phyloP scores from a whole-genome alignment of 75 land plant genomes.

The Pinus taeda region DNA sequence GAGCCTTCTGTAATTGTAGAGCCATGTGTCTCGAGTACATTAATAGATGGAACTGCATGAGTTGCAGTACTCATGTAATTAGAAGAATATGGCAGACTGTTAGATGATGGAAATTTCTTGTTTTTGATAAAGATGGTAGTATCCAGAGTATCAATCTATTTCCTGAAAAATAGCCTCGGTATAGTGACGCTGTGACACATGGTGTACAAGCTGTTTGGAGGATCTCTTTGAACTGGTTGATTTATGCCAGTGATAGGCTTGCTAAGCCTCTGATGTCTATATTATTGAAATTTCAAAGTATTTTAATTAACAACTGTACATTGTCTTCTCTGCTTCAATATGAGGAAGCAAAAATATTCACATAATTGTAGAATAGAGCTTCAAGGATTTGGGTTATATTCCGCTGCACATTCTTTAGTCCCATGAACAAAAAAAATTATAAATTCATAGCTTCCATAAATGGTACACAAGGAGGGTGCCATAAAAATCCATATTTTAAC shows the following conservation, averaged over 20 bases:
- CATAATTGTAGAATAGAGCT: constrained; percentile 60
- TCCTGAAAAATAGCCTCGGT: no score
- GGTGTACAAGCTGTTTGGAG: no score
- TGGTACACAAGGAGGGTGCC: constrained; percentile 2
- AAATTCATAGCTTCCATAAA: neutral
- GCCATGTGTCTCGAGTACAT: no score
- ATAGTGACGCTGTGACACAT: no score
- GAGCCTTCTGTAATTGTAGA: no score
- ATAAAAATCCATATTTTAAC: neutral
- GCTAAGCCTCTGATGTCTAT: constrained; percentile 38
- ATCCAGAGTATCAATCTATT: no score
- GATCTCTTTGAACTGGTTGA: constrained; percentile 17
- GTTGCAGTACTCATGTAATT: no score
- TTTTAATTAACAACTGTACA: constrained; percentile 53
- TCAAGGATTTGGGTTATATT: constrained; percentile 29
- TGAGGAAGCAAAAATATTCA: constrained; percentile 71
- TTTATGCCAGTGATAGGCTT: constrained; percentile 51
- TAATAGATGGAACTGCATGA: no score
- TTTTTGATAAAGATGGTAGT: no score
- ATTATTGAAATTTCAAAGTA: constrained; percentile 36
- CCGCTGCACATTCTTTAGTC: neutral
- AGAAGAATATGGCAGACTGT: no score
- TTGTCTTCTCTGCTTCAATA: constrained; percentile 78
- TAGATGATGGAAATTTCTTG: no score
- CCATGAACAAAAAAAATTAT: neutral